A percentile compares a stretch with the other conserved stretches of the same genome.
These are phyloP conservation scores for Leucaena leucocephala DNA, from an alignment of 306 rosid genomes.

Conservation along the genomic window DNA sequence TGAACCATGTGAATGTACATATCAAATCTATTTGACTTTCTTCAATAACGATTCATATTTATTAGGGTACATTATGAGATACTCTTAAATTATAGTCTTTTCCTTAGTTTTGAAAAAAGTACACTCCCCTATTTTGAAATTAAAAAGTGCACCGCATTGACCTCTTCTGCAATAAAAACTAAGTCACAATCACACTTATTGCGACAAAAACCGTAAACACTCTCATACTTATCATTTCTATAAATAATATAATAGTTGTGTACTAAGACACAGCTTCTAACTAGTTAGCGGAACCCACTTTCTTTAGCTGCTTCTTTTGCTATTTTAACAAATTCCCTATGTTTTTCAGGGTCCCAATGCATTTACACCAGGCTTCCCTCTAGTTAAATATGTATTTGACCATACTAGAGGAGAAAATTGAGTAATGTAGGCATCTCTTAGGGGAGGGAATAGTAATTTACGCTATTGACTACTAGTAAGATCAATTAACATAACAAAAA, in stretches of 20 bases:
- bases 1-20: conserved; percentile 3
- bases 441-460: neutral
- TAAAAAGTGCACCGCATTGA: neutral
- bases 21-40: neutral
- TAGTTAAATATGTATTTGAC: neutral
- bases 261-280: neutral
- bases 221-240: neutral
- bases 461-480: neutral
- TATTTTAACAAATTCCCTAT: neutral
- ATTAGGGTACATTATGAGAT: neutral
- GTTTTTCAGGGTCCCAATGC: neutral
- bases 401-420: neutral
- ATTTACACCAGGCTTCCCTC: neutral
- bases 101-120: neutral
- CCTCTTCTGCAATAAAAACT: neutral
- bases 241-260: neutral
- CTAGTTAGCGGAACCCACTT: neutral
- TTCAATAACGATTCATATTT: neutral
- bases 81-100: neutral
- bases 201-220: neutral
- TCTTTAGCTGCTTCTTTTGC: neutral
- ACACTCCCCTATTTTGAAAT: neutral
- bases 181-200: neutral
- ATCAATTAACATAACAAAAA: neutral
- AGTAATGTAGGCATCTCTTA: neutral